Evolutionary conservation across 2,329 filamentous ascomycete genomes (phyloP).

Genomic region (Colletotrichum abscissum): DNA sequence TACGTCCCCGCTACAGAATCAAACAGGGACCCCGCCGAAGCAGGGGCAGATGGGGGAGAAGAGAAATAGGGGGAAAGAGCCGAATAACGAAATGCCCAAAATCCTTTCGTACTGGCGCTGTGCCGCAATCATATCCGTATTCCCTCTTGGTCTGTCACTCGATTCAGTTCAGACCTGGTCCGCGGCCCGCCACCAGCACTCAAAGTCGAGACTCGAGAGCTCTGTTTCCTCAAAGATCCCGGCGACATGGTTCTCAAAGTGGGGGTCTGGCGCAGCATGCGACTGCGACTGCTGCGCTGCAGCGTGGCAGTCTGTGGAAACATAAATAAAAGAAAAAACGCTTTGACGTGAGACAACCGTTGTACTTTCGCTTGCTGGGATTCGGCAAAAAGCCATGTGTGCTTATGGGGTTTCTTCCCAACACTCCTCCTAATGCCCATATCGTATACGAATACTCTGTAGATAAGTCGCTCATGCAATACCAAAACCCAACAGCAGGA

Average conservation of each 20-base stretch:
- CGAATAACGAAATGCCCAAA: too few relatives aligned
- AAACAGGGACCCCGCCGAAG: too few relatives aligned
- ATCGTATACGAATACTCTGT: too few relatives aligned
- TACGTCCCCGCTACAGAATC: too few relatives aligned
- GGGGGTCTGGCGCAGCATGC: not conserved
- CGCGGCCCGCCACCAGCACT: too few relatives aligned
- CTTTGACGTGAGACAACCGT: not conserved
- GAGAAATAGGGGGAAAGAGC: too few relatives aligned
- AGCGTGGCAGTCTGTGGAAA: not conserved
- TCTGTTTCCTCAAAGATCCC: not conserved
- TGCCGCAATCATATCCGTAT: not conserved
- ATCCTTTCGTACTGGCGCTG: not conserved
- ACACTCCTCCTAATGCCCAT: not conserved
- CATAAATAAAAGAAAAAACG: not conserved
- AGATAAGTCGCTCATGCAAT: too few relatives aligned
- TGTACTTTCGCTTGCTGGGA: not conserved
- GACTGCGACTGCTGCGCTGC: not conserved
- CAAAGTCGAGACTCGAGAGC: not conserved
- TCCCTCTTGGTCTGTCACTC: not conserved
- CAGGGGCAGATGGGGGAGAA: too few relatives aligned
- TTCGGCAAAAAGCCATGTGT: not conserved
- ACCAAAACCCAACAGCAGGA: not conserved
- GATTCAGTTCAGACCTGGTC: not conserved
- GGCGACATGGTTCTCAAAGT: not conserved
- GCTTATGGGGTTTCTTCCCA: not conserved